Percentiles rank a stretch among this genome's conserved stretches.
These are phyloP conservation scores for Friedmanniomyces endolithicus DNA, from an alignment of 495 filamentous ascomycete species.

Conservation along the genomic window DNA sequence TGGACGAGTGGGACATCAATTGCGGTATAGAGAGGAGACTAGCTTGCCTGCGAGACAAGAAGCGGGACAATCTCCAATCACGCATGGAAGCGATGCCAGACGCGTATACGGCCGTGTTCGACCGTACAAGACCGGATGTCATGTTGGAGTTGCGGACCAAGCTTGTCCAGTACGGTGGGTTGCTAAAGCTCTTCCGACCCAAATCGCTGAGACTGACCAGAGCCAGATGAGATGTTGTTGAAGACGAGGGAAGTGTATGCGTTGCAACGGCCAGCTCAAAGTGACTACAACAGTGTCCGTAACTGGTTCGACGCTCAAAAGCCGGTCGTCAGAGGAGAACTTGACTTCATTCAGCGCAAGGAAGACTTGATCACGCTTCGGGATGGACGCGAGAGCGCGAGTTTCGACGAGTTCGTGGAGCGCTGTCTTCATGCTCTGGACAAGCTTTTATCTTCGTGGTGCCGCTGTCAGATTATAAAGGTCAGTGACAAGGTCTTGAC, in stretches of 20 bases:
- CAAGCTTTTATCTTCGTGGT: neutral
- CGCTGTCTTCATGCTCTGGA: constrained; percentile 11
- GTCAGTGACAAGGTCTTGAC: neutral
- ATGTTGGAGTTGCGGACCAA: constrained; percentile 25
- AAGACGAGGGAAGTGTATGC: constrained; percentile 28
- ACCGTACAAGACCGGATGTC: constrained; percentile 21
- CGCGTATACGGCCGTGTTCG: neutral
- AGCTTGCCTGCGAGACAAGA: neutral
- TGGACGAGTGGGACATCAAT: constrained; percentile 19
- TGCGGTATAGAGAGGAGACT: neutral
- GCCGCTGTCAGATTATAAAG: neutral
- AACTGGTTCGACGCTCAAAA: constrained; percentile 27
- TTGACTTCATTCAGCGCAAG: constrained; percentile 28
- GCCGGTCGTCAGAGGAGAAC: constrained; percentile 25
- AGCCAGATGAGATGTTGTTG: constrained; percentile 28
- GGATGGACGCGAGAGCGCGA: constrained; percentile 30
- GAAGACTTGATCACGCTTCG: constrained; percentile 34
- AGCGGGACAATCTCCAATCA: constrained; percentile 13
- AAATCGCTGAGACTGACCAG: neutral
- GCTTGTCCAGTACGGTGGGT: constrained; percentile 30
- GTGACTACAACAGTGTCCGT: constrained; percentile 31
- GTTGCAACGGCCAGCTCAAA: constrained; percentile 26
- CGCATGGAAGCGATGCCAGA: neutral
- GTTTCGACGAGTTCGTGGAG: constrained; percentile 33
- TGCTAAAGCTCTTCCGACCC: neutral